Conservation (phyloP, 306 rosid species). For the Cucurbita maxima region DNA sequence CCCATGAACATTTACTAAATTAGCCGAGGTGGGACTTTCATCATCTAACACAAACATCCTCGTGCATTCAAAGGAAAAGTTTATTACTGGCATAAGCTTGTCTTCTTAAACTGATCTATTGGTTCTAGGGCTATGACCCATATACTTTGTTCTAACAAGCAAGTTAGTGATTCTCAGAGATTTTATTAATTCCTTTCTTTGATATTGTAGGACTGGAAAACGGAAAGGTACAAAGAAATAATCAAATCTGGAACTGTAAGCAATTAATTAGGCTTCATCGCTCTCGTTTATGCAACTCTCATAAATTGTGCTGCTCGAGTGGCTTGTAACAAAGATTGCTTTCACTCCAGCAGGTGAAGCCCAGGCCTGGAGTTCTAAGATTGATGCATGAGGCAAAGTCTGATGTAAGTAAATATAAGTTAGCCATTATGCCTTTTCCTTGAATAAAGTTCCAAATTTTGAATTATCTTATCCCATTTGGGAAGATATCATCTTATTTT, state of each 20-base stretch:
- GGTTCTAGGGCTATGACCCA: not conserved
- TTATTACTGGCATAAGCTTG: not conserved
- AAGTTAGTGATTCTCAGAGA: not conserved
- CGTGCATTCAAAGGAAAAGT: not conserved
- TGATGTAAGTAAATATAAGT: constrained; percentile 46
- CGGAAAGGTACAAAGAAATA: constrained; percentile 86
- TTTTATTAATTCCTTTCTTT: constrained; percentile 3
- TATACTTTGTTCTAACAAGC: not conserved
- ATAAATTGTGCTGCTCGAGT: constrained; percentile 2
- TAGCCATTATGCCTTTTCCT: not conserved
- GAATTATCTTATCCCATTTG: not conserved
- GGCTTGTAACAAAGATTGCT: not conserved
- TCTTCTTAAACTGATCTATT: not conserved
- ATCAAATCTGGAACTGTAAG: constrained; percentile 93
- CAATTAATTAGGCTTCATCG: constrained; percentile 6
- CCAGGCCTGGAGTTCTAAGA: constrained; percentile 91
- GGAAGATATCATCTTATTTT: not conserved
- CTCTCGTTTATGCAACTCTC: not conserved
- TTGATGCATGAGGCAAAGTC: constrained; percentile 86
- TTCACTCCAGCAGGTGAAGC: constrained; percentile 45
- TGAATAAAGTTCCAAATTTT: not conserved
- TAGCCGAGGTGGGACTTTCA: no score
- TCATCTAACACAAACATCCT: not conserved
- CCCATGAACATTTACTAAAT: no score
- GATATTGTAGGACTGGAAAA: constrained; percentile 81